Conservation (phyloP, 1,284 basidiomycete genomes). For the Ustilago esculenta region DNA sequence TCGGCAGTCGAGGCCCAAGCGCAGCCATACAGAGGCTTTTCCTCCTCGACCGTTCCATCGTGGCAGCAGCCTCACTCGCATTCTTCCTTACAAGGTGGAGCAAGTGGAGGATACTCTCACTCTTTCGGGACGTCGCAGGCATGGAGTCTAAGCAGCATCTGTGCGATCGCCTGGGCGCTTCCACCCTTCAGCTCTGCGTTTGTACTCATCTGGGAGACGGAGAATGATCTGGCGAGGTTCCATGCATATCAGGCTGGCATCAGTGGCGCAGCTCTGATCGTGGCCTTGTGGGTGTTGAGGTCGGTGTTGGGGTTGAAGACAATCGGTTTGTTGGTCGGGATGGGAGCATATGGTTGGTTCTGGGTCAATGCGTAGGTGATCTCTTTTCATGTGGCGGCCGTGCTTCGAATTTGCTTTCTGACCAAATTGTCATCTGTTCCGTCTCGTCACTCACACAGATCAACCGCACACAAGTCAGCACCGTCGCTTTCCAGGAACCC, state of each 20-base stretch:
- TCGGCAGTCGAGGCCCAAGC: conserved; percentile 35
- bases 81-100: conserved; percentile 2
- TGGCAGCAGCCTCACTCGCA: conserved; percentile 17
- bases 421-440: no score
- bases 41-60: conserved; percentile 4
- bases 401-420: no score
- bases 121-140: conserved; percentile 40
- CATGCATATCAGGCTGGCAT: conserved; percentile 61
- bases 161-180: conserved; percentile 52
- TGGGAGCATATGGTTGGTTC: conserved; percentile 58
- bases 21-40: conserved; percentile 3
- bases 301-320: conserved; percentile 53
- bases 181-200: conserved; percentile 55
- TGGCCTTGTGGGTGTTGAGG: conserved; percentile 51
- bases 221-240: conserved; percentile 58
- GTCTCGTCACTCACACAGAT: conserved; percentile 13
- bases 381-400: background rate
- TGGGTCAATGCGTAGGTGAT: conserved; percentile 61
- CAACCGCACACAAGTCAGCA: conserved; percentile 48
- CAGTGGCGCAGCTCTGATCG: conserved; percentile 43
- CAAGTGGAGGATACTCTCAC: conserved; percentile 13
- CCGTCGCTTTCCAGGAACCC: conserved; percentile 48
- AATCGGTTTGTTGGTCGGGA: conserved; percentile 53
- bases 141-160: conserved; percentile 53
- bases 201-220: conserved; percentile 58